Conservation (phyloP, 352 stramenopile genomes). For the Ophiocytium majus region DNA sequence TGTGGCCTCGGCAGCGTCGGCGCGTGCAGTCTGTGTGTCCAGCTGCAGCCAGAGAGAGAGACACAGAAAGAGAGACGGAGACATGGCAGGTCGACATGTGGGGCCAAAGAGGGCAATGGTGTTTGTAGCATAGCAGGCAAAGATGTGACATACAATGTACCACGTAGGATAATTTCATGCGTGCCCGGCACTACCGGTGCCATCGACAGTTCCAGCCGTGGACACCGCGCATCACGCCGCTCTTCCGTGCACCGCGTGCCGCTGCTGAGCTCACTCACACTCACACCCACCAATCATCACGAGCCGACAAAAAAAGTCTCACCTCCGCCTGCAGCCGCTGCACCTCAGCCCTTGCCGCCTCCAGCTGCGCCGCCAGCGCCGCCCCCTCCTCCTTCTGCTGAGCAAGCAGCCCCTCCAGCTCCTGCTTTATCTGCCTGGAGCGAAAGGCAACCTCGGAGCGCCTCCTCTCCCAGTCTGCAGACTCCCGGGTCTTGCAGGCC, state of each 20-base stretch:
- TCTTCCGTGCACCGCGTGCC: too few species aligned
- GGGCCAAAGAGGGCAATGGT: not conserved
- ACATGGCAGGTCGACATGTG: not conserved
- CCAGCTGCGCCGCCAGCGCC: not conserved
- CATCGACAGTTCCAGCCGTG: not conserved
- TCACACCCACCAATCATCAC: not conserved
- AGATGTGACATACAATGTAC: not conserved
- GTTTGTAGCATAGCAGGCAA: not conserved
- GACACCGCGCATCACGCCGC: too few species aligned
- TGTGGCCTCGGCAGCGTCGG: not conserved
- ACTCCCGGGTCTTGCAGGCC: not conserved
- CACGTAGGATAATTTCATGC: not conserved
- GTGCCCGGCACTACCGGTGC: not conserved
- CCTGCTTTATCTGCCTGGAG: not conserved
- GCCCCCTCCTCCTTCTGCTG: not conserved
- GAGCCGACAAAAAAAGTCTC: not conserved
- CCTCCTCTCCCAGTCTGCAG: not conserved
- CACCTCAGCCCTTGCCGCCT: not conserved
- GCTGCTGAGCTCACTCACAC: not conserved
- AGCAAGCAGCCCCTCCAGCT: not conserved
- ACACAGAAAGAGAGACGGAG: not conserved
- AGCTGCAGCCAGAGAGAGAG: not conserved
- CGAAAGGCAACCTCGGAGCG: not conserved
- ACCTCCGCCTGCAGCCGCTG: not conserved
- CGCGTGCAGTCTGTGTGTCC: not conserved